Evolutionary conservation across 1,284 basidiomycete genomes (phyloP), one percentile per base, ranked within the genome.

Genomic region (Phenoliferia sp.): DNA sequence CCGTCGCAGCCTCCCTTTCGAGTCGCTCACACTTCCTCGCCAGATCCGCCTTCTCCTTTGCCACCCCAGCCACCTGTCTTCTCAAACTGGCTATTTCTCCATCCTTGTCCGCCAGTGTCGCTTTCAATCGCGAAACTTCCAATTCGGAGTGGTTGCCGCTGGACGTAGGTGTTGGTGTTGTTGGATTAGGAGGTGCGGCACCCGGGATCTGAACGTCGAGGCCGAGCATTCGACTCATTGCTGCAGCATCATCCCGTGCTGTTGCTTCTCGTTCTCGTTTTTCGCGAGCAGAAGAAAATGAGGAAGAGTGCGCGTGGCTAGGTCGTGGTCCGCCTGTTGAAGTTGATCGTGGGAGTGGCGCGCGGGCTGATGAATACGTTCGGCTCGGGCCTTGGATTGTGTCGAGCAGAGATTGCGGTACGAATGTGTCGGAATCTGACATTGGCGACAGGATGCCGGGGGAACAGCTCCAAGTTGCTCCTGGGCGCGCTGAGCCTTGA

Each of bases 351-450:
- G 34, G 32, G 35, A 16, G 16, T 34, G 58, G 26, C 63, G 61
- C 22, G 63, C 62, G 60, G n/a, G n/a, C n/a, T 1, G 33, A 69
- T 15, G 58, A 44, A 22, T 58, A 28, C 69, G 67, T 17, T 50
- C 48, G 32, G 3, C 7, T 57, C 48, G 52, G 22, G 0, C 64
- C 57, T 52, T 52, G 6, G 29, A 72, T 29, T 4, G 70, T 69
- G 60, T 72, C 70, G 0, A 59, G 26, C 5, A 72, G 62, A 19
- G 66, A 68, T 15, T 67, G 19, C 0, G 70, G 68, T 2, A 68
- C 64, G 62, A 67, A 72, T 16, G 54, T 26, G 52, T 54, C 52
- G 52, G 52, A 26, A 28, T 26, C n/a, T 26, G 12, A 54, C 12
- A n/a, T 26, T 12, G n/a, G n/a, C 22, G 52, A 28, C n/a, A 54